Evolutionary conservation across 805 yeast species (phyloP), one percentile per base, ranked within the genome.

Genomic region (Myxozyma neglecta): DNA sequence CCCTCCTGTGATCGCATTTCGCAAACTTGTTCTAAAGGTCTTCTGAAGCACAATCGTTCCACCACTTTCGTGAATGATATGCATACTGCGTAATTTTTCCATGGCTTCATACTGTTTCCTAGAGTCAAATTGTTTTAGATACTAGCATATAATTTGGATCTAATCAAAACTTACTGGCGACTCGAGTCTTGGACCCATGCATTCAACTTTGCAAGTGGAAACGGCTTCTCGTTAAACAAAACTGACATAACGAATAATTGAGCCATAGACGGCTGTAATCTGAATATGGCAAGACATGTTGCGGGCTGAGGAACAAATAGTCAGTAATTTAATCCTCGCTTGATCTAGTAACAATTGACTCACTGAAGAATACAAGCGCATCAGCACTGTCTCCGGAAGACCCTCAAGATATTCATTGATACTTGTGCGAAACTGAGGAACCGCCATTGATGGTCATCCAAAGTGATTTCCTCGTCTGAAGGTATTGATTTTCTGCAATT

Each of bases 211-310:
- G 83, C 78, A 18, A 86, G 75, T 6, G 87, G 82, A 11, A 88
- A 82, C 0, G 92, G 89, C 54, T 83, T 83, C 57, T 89, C 94
- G 69, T 86, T 84, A 75, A 90, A 94, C 18, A 96, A 78, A 87
- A 92, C 84, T 10, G 92, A 81, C 90, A 90, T 87, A 53, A 93
- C 85, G 70, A 88, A 87, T 74, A 90, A 88, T 72, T 93, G 92
- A 35, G 97, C 96, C 67, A 94, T 75, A 29, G 92, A 85, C 0
- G 99, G 97, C 16, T 94, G 79, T 61, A 94, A 78, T 65, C 99
- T 80, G 73, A 87, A 92, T n/a, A 94, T 86, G 1, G 99, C 96
- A 51, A 94, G 79, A 72, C 97, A 91, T 59, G 99, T 90, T 11
- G 97, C 97, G 1, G 99, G 97, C 55, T 68, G 58, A 75, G 29